Evolutionary conservation across 805 yeast genomes (phyloP).

Genomic region (Starmerella riodocensis): DNA sequence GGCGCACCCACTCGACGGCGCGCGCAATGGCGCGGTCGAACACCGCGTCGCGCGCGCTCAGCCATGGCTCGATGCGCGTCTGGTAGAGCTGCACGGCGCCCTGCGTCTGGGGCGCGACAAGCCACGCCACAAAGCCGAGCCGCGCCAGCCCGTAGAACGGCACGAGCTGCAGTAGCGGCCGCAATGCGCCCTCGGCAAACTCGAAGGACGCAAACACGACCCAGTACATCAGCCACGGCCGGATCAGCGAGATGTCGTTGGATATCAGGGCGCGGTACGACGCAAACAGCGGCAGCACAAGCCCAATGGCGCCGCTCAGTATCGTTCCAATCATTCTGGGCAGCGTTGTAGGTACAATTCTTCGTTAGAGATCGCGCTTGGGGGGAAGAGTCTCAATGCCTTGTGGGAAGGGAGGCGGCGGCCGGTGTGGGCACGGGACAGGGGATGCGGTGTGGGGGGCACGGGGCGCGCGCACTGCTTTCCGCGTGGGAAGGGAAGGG

Average conservation of each 20-base stretch:
- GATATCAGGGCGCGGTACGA: constrained; percentile 44
- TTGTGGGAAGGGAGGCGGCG: too few relatives aligned
- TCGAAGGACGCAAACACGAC: constrained; percentile 38
- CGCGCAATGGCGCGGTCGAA: constrained; percentile 25
- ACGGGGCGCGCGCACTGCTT: too few relatives aligned
- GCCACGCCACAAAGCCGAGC: constrained; percentile 44
- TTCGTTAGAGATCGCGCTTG: too few relatives aligned
- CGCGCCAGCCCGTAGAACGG: constrained; percentile 45
- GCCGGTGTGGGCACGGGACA: too few relatives aligned
- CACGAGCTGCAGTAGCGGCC: constrained; percentile 35
- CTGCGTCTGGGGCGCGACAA: constrained; percentile 40
- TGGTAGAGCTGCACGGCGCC: constrained; percentile 35
- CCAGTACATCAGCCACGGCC: constrained; percentile 54
- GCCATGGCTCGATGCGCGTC: constrained; percentile 30
- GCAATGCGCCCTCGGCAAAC: constrained; percentile 31
- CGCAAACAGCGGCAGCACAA: constrained; percentile 47
- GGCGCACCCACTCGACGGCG: constrained; percentile 11
- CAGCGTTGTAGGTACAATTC: too few relatives aligned
- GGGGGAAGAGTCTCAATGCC: too few relatives aligned
- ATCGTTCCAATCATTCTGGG: constrained; percentile 17
- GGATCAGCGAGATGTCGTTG: constrained; percentile 29
- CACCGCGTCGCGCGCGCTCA: constrained; percentile 27
- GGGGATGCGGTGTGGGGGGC: too few relatives aligned
- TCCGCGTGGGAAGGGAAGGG: too few relatives aligned
- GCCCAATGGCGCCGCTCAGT: constrained; percentile 15